These are phyloP conservation scores for Rhizophora mangle DNA, from an alignment of 345 rosid genomes.

Conservation along the genomic window DNA sequence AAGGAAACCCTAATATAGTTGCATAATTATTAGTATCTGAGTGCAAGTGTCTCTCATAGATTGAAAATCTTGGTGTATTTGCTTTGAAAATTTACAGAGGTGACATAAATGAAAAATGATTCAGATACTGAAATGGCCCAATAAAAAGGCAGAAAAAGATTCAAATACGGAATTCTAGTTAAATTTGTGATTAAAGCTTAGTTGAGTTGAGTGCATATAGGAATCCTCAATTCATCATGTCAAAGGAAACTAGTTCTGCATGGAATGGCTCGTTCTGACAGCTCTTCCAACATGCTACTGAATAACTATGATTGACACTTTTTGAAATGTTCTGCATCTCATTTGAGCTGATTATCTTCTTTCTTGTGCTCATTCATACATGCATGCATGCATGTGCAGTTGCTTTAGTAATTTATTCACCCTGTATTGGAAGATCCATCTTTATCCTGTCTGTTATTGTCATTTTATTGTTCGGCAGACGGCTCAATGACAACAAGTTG, in stretches of 20 bases:
- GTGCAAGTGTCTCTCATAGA: neutral
- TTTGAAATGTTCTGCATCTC: neutral
- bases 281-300: neutral
- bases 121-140: neutral
- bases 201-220: no score
- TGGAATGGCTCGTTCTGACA: neutral
- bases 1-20: neutral
- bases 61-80: neutral
- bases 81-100: conserved; percentile 1
- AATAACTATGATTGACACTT: neutral
- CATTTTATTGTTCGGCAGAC: conserved; percentile 31
- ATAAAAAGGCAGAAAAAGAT: no score
- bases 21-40: neutral
- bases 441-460: neutral
- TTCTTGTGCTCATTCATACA: neutral
- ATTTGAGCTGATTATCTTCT: neutral
- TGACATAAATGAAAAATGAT: neutral
- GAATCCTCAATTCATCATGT: neutral
- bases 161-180: no score
- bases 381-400: neutral
- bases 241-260: neutral
- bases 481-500: conserved; percentile 48
- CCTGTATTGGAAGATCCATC: neutral
- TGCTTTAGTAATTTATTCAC: neutral
- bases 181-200: no score